Base-by-base conservation (phyloP, 331 rosid genomes). In the Quercus lobata region DNA sequence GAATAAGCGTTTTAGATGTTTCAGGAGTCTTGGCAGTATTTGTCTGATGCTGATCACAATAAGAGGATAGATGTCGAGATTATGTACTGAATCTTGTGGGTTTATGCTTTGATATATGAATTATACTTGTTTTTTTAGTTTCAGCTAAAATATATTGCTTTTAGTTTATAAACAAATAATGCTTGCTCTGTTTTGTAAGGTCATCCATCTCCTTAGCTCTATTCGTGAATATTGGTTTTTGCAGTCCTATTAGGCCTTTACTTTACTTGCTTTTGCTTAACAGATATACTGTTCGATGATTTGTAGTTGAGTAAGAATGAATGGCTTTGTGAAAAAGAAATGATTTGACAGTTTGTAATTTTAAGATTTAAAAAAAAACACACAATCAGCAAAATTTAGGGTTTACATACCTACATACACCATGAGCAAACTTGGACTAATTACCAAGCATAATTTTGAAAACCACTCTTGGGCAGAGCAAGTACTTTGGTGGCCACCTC, bases 1-100 rank as follows among this genome's bases (percentile, higher is more conserved):
- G 78, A 82, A 81, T 84, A 87, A 89, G 58, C 10, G 66, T 35
- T 69, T 74, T 80, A 34, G 72, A 68, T 17, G 53, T 68, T 35
- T 49, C 1, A 35, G 52, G 52, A 18, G 7, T 17, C 24, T 29
- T 24, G 34, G 25, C 27, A 55, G 68, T 18, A 71, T 19, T 69
- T 30, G 63, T 65, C 53, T 17, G 24, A 19, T 61, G 72, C 2
- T 69, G 76, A 18, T 73, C 63, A 52, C 29, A 79, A 84, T 84
- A 85, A 83, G 69, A 74, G 44, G 63, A 29, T 25, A 24, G 29
- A 6, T 34, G 57, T 9, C 15, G 62, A 32, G 74, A 69, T 37
- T 46, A 24, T 79, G 29, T 56, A 58, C 32, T 58, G 29, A 27
- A 12, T 62, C 2, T 63, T 35, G 24, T 65, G 60, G 16, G 34